These are phyloP conservation scores for Rhodofomes roseus DNA, from an alignment of 1,284 basidiomycete genomes.

Conservation along the genomic window DNA sequence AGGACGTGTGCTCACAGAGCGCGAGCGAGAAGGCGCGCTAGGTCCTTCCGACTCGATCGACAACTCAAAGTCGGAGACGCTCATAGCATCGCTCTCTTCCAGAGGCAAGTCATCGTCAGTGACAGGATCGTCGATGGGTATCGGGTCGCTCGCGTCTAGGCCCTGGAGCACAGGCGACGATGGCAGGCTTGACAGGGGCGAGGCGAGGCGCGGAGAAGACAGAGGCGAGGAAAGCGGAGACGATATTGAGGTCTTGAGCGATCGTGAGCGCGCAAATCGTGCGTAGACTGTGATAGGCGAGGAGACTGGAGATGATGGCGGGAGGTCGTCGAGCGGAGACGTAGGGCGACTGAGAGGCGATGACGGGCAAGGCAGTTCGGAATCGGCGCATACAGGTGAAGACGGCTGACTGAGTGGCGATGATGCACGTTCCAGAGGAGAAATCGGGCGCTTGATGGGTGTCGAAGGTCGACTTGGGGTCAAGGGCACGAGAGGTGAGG, in stretches of 20 bases:
- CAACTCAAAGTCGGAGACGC: not conserved
- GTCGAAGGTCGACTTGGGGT: not conserved
- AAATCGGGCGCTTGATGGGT: not conserved
- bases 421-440: not conserved
- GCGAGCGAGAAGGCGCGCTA: not conserved
- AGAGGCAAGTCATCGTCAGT: not conserved
- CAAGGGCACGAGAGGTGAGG: not conserved
- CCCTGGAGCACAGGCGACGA: not conserved
- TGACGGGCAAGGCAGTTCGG: not conserved
- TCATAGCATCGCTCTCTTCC: not conserved
- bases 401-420: not conserved
- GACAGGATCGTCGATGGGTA: not conserved
- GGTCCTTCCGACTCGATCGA: not conserved
- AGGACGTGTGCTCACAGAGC: not conserved
- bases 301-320: constrained; percentile 6
- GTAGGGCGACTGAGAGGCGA: not conserved
- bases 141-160: not conserved
- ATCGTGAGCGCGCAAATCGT: not conserved
- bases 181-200: not conserved
- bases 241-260: not conserved
- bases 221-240: constrained; percentile 4
- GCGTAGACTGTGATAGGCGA: constrained; percentile 2
- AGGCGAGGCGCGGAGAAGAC: not conserved
- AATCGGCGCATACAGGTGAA: not conserved
- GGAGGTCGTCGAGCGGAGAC: not conserved